Conservation (phyloP, 306 rosid species). For the Styphnolobium japonicum region DNA sequence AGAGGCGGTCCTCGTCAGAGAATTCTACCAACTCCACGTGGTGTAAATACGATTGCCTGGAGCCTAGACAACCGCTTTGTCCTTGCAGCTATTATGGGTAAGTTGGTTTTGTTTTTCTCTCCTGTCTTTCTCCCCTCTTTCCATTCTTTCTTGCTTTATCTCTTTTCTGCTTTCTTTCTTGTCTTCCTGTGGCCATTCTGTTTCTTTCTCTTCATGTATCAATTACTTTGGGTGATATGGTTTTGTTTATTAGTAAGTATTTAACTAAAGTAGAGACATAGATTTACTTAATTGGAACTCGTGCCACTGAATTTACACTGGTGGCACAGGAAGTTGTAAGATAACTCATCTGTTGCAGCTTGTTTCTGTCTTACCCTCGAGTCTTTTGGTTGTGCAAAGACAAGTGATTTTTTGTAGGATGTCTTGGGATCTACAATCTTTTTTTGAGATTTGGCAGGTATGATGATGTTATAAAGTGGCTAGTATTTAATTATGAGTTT, state of each 20-base stretch:
- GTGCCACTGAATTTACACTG: neutral
- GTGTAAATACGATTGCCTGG: slow-evolving; percentile 99
- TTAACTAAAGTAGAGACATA: neutral
- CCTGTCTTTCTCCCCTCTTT: neutral
- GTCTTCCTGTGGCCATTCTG: neutral
- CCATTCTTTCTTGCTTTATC: neutral
- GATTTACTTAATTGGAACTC: neutral
- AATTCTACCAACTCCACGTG: slow-evolving; percentile 96
- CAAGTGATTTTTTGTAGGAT: neutral
- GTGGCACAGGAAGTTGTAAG: neutral
- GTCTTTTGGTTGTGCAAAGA: neutral
- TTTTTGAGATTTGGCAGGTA: neutral
- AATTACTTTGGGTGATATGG: neutral
- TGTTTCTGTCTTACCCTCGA: neutral
- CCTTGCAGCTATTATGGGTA: slow-evolving; percentile 99
- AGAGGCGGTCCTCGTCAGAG: slow-evolving; percentile 98
- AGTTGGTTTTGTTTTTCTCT: slow-evolving; percentile 26
- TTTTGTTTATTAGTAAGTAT: neutral
- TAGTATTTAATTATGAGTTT: too few relatives aligned
- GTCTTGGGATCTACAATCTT: neutral
- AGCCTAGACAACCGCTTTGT: slow-evolving; percentile 99
- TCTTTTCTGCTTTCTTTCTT: neutral
- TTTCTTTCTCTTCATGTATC: neutral
- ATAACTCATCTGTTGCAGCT: neutral
- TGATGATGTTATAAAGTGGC: too few relatives aligned